Evolutionary conservation across 805 yeast species (phyloP).

Genomic region (Kuraishia capsulata): DNA sequence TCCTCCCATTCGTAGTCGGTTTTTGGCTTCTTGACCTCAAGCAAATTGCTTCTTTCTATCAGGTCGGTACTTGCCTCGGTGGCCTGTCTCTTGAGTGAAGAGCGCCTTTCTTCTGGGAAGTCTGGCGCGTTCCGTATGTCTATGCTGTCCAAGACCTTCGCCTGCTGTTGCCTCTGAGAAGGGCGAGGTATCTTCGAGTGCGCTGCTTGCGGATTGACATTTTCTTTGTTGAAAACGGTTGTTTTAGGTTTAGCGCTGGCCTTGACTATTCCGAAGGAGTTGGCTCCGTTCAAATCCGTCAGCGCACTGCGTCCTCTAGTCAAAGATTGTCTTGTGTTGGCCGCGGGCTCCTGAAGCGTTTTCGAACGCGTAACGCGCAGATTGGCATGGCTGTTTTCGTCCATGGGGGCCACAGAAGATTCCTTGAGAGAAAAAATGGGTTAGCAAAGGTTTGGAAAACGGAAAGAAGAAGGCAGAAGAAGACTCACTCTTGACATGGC

Average conservation of each 20-base stretch:
- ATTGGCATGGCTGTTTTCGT: background rate
- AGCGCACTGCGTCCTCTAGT: constrained; percentile 17
- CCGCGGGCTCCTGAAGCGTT: background rate
- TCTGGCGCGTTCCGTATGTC: background rate
- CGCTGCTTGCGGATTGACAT: background rate
- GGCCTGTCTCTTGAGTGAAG: constrained; percentile 41
- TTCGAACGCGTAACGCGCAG: constrained; percentile 1
- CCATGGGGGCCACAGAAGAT: constrained; percentile 1
- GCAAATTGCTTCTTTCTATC: constrained; percentile 11
- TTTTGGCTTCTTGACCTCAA: constrained; percentile 19
- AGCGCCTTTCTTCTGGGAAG: constrained; percentile 7
- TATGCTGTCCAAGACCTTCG: constrained; percentile 54
- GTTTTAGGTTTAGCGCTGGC: background rate
- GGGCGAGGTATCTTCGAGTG: background rate
- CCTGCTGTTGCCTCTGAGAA: constrained; percentile 41
- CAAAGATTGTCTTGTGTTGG: constrained; percentile 10
- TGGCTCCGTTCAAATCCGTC: constrained; percentile 15
- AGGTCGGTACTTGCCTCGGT: constrained; percentile 42
- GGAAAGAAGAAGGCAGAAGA: background rate
- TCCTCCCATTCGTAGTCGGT: constrained; percentile 59
- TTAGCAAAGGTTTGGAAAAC: too few species aligned
- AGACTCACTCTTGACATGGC: constrained; percentile 1
- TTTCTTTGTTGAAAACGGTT: background rate
- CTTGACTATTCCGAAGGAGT: background rate
- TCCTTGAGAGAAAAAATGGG: too few species aligned